Percentiles rank a stretch among this genome's conserved stretches.
Evolutionary conservation across 768 basidiomycete species (phyloP).

Genomic region (Psilocybe subaeruginosa): DNA sequence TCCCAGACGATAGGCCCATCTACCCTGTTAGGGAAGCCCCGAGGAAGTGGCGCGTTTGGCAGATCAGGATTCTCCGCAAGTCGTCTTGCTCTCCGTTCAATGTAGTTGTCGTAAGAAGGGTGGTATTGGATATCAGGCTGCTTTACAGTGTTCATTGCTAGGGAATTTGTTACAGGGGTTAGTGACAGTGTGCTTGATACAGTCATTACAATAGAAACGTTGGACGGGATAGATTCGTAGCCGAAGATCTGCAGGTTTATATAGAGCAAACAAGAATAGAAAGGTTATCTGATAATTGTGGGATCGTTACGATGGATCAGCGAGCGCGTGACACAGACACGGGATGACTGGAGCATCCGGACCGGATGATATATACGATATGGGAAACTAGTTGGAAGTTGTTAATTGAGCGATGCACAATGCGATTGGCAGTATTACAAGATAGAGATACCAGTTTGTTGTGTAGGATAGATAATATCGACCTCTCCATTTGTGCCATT

Average conservation of each 20-base stretch:
- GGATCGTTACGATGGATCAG: background rate
- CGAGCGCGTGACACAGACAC: background rate
- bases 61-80: slow-evolving; percentile 37
- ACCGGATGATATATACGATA: no score
- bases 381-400: no score
- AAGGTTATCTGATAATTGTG: background rate
- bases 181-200: background rate
- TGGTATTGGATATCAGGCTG: slow-evolving; percentile 45
- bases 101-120: slow-evolving; percentile 39
- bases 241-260: background rate
- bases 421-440: background rate
- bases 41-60: slow-evolving; percentile 30
- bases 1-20: slow-evolving; percentile 46
- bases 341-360: no score
- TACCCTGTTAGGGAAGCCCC: slow-evolving; percentile 38
- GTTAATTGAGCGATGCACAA: background rate
- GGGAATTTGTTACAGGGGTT: background rate
- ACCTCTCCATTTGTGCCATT: background rate
- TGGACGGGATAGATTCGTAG: background rate
- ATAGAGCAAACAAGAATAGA: background rate
- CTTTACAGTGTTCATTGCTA: slow-evolving; percentile 9
- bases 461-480: background rate
- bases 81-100: slow-evolving; percentile 37
- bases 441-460: background rate
- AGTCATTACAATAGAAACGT: background rate